Base-by-base conservation (phyloP, 805 yeast genomes). In the Yamadazyma paraphyllophila region DNA sequence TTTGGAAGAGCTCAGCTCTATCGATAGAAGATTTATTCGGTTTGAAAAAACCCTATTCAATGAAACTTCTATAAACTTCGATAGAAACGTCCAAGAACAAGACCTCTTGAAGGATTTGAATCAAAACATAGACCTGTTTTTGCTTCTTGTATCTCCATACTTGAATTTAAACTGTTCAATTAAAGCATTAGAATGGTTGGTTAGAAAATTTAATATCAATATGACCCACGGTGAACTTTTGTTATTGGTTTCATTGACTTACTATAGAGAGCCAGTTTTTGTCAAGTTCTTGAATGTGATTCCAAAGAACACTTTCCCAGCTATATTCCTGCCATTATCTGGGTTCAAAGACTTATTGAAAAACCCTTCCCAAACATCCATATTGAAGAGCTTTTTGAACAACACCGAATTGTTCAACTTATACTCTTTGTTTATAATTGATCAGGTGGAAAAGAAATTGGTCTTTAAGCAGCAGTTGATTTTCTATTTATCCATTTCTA, bases 141-240 rank as follows among this genome's bases (percentile, higher is more conserved):
- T 94, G 49, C 75, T 83, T 47, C 71, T 92, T 53, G 72, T 83
- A 8, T 83, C 95, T 3, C 88, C 95, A 2, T 83, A 82, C 62
- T 81, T 92, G 77, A 77, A 81, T 51, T 67, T 90, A 43, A 76
- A 82, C 16, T 88, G 95, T 17, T 77, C 97, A 2, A 58, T 88
- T 41, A 83, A 83, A 55, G 92, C 97, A 4, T 73, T 89, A 10
- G 99, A 94, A 70, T 94, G 99, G 99, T 80, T 91, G 17, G 84
- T 94, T 14, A 84, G 99, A 69, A 78, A 98, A 56, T 94, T 83
- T 70, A 83, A 89, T 59, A 81, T 89, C 53, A 91, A 94, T 61
- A 73, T 87, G 40, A 83, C 85, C 57, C 89, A 87, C 58, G 69
- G 90, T 0, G 98, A 92, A 62, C 61, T 73, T 44, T 60, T 94